Evolutionary conservation across 495 filamentous ascomycete species (phyloP).

Genomic region (Penicillium angulare): DNA sequence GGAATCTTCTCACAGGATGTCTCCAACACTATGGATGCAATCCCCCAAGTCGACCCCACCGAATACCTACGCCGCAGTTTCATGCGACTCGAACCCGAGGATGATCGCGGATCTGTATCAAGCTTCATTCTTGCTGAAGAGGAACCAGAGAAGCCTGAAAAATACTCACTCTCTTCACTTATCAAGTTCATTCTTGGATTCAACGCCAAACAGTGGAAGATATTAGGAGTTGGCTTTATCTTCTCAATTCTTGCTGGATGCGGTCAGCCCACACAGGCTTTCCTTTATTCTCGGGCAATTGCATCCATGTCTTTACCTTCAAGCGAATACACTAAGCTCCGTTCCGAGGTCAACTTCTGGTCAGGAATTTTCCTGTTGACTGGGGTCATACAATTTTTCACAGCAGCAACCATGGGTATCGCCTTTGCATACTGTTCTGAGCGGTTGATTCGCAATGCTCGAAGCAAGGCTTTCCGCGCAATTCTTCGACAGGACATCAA

Average conservation of each 20-base stretch:
- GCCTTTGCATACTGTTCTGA: slow-evolving; percentile 84
- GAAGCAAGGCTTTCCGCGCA: slow-evolving; percentile 74
- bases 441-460: slow-evolving; percentile 74
- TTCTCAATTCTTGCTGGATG: slow-evolving; percentile 79
- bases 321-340: slow-evolving; percentile 47
- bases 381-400: slow-evolving; percentile 72
- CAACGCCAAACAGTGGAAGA: slow-evolving; percentile 69
- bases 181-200: slow-evolving; percentile 82
- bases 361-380: slow-evolving; percentile 91
- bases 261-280: slow-evolving; percentile 81
- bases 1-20: slow-evolving; percentile 17
- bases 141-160: slow-evolving; percentile 40
- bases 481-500: slow-evolving; percentile 92
- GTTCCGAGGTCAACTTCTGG: slow-evolving; percentile 82
- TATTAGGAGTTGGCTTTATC: slow-evolving; percentile 75
- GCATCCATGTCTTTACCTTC: slow-evolving; percentile 56
- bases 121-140: slow-evolving; percentile 63
- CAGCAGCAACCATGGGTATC: slow-evolving; percentile 65
- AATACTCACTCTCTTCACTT: slow-evolving; percentile 77
- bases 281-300: slow-evolving; percentile 91
- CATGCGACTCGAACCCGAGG: slow-evolving; percentile 35
- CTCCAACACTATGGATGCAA: neutral
- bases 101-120: slow-evolving; percentile 70
- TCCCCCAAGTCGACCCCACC: neutral
- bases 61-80: slow-evolving; percentile 3